These are phyloP conservation scores for Calonectria leucothoes DNA, from an alignment of 2,329 filamentous ascomycete species.

Conservation along the genomic window DNA sequence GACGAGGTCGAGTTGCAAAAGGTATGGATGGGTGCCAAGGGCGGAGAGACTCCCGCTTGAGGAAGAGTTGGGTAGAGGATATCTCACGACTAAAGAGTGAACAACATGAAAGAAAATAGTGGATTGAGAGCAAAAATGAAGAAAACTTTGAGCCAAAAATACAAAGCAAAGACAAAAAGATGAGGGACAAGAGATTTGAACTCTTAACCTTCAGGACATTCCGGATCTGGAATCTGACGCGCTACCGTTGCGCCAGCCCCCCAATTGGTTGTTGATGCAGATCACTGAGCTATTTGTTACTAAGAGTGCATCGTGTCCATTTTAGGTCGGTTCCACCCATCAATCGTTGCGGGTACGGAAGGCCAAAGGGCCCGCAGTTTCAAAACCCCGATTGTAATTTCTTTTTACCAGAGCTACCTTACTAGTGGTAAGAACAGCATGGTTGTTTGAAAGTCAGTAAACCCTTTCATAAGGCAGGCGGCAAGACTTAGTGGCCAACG, in stretches of 20 bases:
- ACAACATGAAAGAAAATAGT: neutral
- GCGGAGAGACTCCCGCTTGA: neutral
- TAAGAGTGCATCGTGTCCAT: neutral
- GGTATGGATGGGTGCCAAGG: neutral
- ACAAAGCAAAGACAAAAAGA: neutral
- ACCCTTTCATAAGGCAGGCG: too few relatives aligned
- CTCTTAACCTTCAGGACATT: constrained; percentile 5
- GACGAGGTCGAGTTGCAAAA: neutral
- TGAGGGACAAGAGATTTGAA: constrained; percentile 10
- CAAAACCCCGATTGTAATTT: too few relatives aligned
- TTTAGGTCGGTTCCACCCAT: neutral
- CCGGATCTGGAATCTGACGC: neutral
- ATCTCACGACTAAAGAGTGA: neutral
- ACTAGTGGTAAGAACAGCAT: too few relatives aligned
- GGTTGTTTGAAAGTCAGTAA: too few relatives aligned
- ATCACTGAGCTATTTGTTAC: neutral
- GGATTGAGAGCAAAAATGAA: neutral
- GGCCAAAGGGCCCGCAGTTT: too few relatives aligned
- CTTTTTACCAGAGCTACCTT: too few relatives aligned
- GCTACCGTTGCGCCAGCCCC: constrained; percentile 7
- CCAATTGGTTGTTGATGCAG: neutral
- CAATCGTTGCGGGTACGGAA: too few relatives aligned
- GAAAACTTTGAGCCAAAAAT: neutral
- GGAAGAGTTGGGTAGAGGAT: neutral
- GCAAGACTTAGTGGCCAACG: too few relatives aligned